Percentiles rank a stretch among this genome's conserved stretches.
Conservation (phyloP, 2,329 filamentous ascomycete genomes). For the Trichoderma guizhouense region DNA sequence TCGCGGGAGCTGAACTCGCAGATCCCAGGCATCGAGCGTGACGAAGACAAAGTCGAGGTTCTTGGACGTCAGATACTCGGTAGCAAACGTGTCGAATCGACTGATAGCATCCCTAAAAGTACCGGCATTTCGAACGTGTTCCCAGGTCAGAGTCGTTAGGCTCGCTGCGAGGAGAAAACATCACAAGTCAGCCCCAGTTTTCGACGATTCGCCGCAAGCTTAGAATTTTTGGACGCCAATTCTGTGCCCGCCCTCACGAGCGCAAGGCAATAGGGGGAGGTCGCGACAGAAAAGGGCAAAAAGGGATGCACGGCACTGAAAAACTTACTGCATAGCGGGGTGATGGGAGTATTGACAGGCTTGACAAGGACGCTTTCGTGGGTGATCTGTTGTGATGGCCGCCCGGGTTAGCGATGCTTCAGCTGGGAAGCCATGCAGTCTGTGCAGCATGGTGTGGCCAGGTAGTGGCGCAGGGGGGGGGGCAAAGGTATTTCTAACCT, state of each 20-base stretch:
- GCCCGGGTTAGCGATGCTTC: constrained; percentile 17
- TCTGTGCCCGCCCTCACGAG: neutral
- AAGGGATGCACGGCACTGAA: neutral
- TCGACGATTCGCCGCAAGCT: constrained; percentile 11
- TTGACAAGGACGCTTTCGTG: constrained; percentile 96
- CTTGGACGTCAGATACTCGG: constrained; percentile 84
- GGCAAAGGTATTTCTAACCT: constrained; percentile 59
- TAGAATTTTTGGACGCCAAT: constrained; percentile 12
- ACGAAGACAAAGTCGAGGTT: constrained; percentile 98
- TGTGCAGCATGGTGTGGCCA: constrained; percentile 16
- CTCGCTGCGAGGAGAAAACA: constrained; percentile 61
- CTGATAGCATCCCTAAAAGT: constrained; percentile 96
- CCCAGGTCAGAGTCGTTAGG: constrained; percentile 96
- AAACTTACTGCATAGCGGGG: constrained; percentile 93
- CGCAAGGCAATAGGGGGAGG: constrained; percentile 5
- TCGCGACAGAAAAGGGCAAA: neutral
- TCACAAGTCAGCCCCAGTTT: constrained; percentile 18
- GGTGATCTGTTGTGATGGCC: constrained; percentile 62
- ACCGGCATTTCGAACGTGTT: constrained; percentile 95
- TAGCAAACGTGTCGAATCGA: constrained; percentile 89
- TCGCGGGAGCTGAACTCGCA: constrained; percentile 93
- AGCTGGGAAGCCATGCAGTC: neutral
- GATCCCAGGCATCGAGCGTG: constrained; percentile 96
- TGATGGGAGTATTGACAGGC: constrained; percentile 97
- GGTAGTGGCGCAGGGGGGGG: constrained; percentile 14